phyloP scores from a whole-genome alignment of 2,329 filamentous ascomycete genomes.

The Cercospora canescens region DNA sequence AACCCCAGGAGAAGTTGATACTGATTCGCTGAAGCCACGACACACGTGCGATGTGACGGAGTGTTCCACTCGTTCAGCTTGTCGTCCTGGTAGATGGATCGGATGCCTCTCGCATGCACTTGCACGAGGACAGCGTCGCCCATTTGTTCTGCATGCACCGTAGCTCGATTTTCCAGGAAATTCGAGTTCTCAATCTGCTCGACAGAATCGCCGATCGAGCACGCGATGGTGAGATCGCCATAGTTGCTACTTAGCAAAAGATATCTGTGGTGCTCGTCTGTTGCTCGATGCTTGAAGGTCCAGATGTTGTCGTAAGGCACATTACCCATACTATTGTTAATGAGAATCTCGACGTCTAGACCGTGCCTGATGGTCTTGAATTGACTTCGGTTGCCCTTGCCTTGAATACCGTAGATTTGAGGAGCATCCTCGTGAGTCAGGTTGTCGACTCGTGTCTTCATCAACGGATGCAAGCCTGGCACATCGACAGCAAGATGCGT shows the following conservation, averaged over 20 bases:
- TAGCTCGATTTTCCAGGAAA: constrained; percentile 84
- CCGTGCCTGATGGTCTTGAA: constrained; percentile 94
- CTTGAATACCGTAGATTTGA: constrained; percentile 92
- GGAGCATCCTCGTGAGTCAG: constrained; percentile 89
- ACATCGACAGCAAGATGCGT: constrained; percentile 52
- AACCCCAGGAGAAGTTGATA: constrained; percentile 90
- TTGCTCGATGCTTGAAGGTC: constrained; percentile 83
- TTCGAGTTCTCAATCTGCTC: constrained; percentile 94
- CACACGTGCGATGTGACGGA: constrained; percentile 91
- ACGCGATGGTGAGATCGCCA: constrained; percentile 68
- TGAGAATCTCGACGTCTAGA: constrained; percentile 76
- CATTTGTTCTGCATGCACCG: constrained; percentile 88
- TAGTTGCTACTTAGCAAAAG: constrained; percentile 70
- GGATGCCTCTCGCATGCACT: constrained; percentile 93
- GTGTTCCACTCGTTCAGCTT: constrained; percentile 90
- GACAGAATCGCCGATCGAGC: constrained; percentile 95
- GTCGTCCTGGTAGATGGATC: constrained; percentile 76
- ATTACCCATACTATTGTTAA: constrained; percentile 31
- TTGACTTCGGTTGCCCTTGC: constrained; percentile 81
- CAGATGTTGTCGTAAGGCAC: constrained; percentile 61
- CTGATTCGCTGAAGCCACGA: constrained; percentile 90
- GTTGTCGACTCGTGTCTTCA: constrained; percentile 91
- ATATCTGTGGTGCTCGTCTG: constrained; percentile 87
- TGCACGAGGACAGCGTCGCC: constrained; percentile 92
- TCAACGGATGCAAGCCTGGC: constrained; percentile 83